Base-by-base conservation (phyloP, 2,329 filamentous ascomycete genomes). In the Trichoderma oligosporum region DNA sequence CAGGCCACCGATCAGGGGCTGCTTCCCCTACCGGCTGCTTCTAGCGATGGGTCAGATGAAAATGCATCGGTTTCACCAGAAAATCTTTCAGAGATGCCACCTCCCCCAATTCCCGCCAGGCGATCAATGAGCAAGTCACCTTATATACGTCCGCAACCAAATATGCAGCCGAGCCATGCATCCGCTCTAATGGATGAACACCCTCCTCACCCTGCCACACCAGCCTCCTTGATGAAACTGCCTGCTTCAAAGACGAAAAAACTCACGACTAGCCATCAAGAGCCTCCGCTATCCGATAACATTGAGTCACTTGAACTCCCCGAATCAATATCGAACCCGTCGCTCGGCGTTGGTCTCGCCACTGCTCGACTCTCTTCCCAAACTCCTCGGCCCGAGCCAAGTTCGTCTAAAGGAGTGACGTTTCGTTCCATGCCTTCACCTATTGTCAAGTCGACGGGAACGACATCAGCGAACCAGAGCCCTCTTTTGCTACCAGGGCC, bases 151-250 rank as follows among this genome's bases (percentile, higher is more conserved):
- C 79, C 84, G 5, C 82, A 86, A 64, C 77, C 63, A 24, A 65
- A 58, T 41, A 61, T 65, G 12, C 64, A 67, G 38, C 20, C 46
- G 6, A 31, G 20, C 12, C 46, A 36, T 9, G 41, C 20, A 20
- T 9, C 31, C 14, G 14, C 29, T 16, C 31, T 46, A 16, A 44
- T 35, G 20, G 61, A 55, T 5, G 57, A 35, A 27, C 65, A 73
- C 20, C 77, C 76, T 51, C 76, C 74, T 64, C 83, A 85, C 52
- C 89, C 89, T 9, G 91, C 90, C 1, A 96, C 91, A 0, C 91
- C 91, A 1, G 90, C 92, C 7, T 96, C 91, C 6, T 74, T 96
- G 58, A 96, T 97, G 88, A 87, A 84, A 65, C 78, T 93, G 41
- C 80, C 78, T 3, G 78, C 80, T 24, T 81, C 81, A 65, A 77